Percentiles rank a stretch among this genome's conserved stretches.
phyloP scores from a whole-genome alignment of 192 early-diverging fungal genomes.

The Paraglomus brasilianum region DNA sequence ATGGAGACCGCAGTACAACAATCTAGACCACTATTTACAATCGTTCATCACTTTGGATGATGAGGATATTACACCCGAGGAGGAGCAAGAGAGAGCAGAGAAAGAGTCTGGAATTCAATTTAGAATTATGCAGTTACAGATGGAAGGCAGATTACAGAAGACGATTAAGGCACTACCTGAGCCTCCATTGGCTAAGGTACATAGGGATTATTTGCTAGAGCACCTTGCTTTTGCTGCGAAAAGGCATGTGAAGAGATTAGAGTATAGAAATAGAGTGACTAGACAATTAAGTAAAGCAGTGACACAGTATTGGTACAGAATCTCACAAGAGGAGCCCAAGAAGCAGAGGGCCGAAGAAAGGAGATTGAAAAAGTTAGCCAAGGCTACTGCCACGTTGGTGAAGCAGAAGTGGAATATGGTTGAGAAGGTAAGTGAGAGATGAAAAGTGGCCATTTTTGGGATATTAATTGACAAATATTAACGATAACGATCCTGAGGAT shows the following conservation, averaged over 20 bases:
- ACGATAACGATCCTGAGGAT: background rate
- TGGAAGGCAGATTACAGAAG: conserved; percentile 46
- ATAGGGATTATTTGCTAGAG: conserved; percentile 49
- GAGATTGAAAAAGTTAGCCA: conserved; percentile 54
- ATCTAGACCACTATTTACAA: conserved; percentile 45
- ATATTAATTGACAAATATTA: background rate
- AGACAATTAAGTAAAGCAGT: conserved; percentile 54
- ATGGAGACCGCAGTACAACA: conserved; percentile 38
- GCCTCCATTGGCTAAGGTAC: conserved; percentile 37
- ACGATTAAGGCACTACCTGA: conserved; percentile 38
- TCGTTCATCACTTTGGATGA: conserved; percentile 64
- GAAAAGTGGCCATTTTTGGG: too few species aligned
- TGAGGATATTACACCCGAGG: conserved; percentile 56
- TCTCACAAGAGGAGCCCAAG: conserved; percentile 50
- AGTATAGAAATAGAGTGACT: conserved; percentile 43
- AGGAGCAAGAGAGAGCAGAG: conserved; percentile 36
- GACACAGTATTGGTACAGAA: conserved; percentile 53
- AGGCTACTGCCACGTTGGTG: conserved; percentile 64
- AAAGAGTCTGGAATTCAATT: conserved; percentile 44
- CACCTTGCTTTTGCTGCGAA: conserved; percentile 39
- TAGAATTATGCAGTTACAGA: conserved; percentile 44
- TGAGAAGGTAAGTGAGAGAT: conserved; percentile 48
- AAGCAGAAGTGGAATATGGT: conserved; percentile 73
- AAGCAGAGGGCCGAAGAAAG: conserved; percentile 48
- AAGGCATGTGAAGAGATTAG: conserved; percentile 41